These are phyloP conservation scores for Scutellaria minor DNA, from an alignment of 257 asterid species.

Conservation along the genomic window DNA sequence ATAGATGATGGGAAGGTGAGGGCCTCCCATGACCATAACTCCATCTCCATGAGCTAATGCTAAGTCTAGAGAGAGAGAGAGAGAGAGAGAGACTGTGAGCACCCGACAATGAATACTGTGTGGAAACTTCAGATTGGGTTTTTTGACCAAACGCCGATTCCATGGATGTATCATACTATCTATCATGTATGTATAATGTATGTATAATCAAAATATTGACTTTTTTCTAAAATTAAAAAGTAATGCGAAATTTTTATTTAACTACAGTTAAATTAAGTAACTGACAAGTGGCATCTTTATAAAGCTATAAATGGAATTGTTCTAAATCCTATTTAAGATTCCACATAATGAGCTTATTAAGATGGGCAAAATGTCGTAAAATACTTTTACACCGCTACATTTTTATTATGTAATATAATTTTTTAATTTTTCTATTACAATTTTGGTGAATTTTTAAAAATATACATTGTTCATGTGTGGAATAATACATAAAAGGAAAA, in stretches of 20 bases:
- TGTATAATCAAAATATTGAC: conserved; percentile 4
- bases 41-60: no score
- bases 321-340: no score
- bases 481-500: no score
- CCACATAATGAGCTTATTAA: no score
- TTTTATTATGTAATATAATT: no score
- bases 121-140: conserved; percentile 38
- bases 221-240: not conserved
- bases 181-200: not conserved
- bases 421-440: no score
- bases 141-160: conserved; percentile 40
- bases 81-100: conserved; percentile 37
- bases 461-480: no score
- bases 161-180: not conserved
- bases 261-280: not conserved
- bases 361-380: no score
- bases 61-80: conserved; percentile 15
- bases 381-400: no score
- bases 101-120: conserved; percentile 40
- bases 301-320: no score
- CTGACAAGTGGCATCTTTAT: not conserved
- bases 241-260: not conserved
- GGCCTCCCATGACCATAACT: conserved; percentile 12
- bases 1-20: conserved; percentile 47
- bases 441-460: no score